These are phyloP conservation scores for Comarum palustre DNA, from an alignment of 306 rosid genomes.

Conservation along the genomic window DNA sequence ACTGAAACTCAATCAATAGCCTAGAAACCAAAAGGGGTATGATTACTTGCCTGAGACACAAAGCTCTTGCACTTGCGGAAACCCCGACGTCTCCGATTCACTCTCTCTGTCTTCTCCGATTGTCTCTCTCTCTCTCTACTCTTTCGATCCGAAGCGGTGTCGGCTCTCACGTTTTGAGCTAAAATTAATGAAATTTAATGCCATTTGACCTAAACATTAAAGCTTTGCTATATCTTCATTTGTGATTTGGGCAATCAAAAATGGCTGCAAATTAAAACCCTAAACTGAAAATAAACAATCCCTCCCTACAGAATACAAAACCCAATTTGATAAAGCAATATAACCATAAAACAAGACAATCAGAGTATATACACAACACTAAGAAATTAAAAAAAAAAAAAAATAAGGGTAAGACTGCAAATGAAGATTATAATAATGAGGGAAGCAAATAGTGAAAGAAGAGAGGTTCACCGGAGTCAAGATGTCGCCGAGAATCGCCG, in stretches of 20 bases:
- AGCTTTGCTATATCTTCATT: background rate
- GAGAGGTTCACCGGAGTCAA: background rate
- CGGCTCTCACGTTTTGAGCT: no score
- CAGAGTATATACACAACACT: background rate
- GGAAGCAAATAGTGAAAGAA: background rate
- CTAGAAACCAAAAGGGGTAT: no score
- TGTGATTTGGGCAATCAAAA: background rate
- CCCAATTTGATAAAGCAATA: background rate
- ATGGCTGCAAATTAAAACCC: constrained; percentile 4
- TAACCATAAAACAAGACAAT: background rate
- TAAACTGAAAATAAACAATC: background rate
- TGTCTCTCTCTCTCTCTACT: no score
- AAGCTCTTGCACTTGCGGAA: no score
- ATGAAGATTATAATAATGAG: background rate
- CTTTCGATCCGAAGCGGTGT: no score
- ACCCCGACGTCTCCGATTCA: no score
- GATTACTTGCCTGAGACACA: no score
- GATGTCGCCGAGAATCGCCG: background rate
- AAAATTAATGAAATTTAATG: background rate
- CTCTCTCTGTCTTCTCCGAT: no score
- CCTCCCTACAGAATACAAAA: background rate
- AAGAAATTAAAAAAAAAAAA: background rate
- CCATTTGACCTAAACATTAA: background rate
- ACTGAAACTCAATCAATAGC: no score
- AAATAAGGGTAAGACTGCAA: background rate